phyloP scores from a whole-genome alignment of 2,329 filamentous ascomycete genomes.

The Fusarium sp. region DNA sequence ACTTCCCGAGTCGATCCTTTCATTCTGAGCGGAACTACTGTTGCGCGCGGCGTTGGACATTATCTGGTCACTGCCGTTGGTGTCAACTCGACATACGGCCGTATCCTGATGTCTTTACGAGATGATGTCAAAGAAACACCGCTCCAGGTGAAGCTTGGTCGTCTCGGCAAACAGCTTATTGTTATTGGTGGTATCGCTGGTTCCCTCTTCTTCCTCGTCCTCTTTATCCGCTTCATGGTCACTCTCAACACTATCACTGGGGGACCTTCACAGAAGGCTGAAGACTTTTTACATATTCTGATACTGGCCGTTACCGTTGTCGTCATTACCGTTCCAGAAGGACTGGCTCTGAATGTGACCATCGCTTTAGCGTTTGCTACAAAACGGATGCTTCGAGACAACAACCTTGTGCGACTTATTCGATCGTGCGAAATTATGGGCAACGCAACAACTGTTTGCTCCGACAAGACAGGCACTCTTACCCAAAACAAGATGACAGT shows the following conservation, averaged over 20 bases:
- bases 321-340: conserved; percentile 71
- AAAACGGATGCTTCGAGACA: conserved; percentile 72
- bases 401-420: conserved; percentile 70
- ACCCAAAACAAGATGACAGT: conserved; percentile 74
- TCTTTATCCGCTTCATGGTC: conserved; percentile 57
- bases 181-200: conserved; percentile 57
- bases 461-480: conserved; percentile 75
- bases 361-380: conserved; percentile 73
- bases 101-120: conserved; percentile 82
- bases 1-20: conserved; percentile 75
- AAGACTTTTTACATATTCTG: conserved; percentile 69
- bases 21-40: conserved; percentile 82
- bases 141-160: conserved; percentile 80
- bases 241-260: conserved; percentile 52
- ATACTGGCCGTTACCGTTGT: conserved; percentile 70
- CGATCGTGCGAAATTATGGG: conserved; percentile 74
- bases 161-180: conserved; percentile 80
- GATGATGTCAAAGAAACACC: conserved; percentile 84
- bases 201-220: conserved; percentile 57
- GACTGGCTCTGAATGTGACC: conserved; percentile 70
- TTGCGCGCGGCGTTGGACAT: conserved; percentile 79
- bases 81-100: conserved; percentile 79
- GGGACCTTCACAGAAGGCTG: conserved; percentile 63
- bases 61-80: conserved; percentile 83
- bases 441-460: conserved; percentile 73